Evolutionary conservation across 768 basidiomycete species (phyloP), one percentile per base, ranked within the genome.

Genomic region (Leccinum fibrillosum): DNA sequence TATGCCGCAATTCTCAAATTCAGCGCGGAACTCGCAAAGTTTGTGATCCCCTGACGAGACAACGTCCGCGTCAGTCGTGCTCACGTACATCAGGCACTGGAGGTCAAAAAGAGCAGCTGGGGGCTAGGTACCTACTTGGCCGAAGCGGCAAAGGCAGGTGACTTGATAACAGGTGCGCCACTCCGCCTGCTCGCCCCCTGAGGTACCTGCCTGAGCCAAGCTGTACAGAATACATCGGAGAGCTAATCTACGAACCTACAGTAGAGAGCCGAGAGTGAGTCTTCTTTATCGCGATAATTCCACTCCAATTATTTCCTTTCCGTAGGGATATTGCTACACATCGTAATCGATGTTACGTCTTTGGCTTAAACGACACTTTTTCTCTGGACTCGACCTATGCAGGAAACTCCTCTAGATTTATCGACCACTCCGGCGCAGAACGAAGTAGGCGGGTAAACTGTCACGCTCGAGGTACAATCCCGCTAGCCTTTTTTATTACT

Each of bases 381-480:
- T 73, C 77, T 8, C 64, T 89, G n/a, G 89, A 91, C 66, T 75
- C 82, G 30, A 69, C 78, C 17, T 76, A 73, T 35, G 78, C 74
- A 1, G 88, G 86, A 4, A 90, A 90, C 57, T 75, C 78, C 42
- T 76, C 86, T n/a, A 77, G 88, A 13, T 90, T 84, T 62, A 82
- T 90, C 54, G 88, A 92, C 63, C 89, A 91, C 74, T 21, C 62
- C 49, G 50, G 57, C 58, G 52, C 61, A 48, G 17, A 67, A 72
- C 3, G 42, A 37, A 39, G 61, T 10, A 59, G 32, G 15, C 62
- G 34, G 23, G 62, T 54, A 12, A 89, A 86, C 63, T 82, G 80
- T 58, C 52, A 59, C 1, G 83, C 83, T 0, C 63, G 57, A 55
- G 76, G 85, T 85, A 62, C 26, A 76, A 66, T 19, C 9, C 15